phyloP scores from a whole-genome alignment of 2,329 filamentous ascomycete species.

The Fusarium nematophilum region DNA sequence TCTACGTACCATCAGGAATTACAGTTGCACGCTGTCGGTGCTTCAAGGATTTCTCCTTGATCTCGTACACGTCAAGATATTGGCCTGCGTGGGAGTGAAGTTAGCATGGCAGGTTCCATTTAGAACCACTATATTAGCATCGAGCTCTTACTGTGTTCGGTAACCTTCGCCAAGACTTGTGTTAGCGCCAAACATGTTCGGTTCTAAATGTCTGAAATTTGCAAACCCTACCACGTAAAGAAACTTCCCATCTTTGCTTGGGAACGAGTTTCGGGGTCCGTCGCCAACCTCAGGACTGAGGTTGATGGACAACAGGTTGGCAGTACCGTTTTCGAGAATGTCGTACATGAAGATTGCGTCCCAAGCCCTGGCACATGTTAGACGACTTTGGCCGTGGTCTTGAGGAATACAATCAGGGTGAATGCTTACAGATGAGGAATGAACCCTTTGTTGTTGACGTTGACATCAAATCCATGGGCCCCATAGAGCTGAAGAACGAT shows the following conservation, averaged over 20 bases:
- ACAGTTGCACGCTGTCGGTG: not conserved
- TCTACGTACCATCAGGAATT: not conserved
- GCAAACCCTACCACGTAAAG: not conserved
- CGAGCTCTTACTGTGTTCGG: not conserved
- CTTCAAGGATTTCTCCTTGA: not conserved
- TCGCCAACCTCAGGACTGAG: not conserved
- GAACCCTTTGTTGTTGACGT: not conserved
- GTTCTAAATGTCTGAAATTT: no score
- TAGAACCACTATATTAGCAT: no score
- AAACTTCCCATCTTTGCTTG: not conserved
- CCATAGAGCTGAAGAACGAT: conserved; percentile 1
- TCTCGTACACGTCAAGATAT: not conserved
- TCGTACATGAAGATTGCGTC: conserved; percentile 1
- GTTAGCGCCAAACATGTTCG: no score
- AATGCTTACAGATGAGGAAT: not conserved
- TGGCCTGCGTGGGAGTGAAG: no score
- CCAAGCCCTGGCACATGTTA: no score
- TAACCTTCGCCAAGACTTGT: not conserved
- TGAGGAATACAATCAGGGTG: not conserved
- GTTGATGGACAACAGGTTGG: not conserved
- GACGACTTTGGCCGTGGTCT: no score
- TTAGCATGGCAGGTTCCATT: no score
- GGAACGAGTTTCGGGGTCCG: not conserved
- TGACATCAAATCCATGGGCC: not conserved
- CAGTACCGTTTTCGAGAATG: not conserved